A percentile compares a stretch with the other conserved stretches of the same genome.
Conservation (phyloP, 1,284 basidiomycete species). For the Moniliophthora roreri region DNA sequence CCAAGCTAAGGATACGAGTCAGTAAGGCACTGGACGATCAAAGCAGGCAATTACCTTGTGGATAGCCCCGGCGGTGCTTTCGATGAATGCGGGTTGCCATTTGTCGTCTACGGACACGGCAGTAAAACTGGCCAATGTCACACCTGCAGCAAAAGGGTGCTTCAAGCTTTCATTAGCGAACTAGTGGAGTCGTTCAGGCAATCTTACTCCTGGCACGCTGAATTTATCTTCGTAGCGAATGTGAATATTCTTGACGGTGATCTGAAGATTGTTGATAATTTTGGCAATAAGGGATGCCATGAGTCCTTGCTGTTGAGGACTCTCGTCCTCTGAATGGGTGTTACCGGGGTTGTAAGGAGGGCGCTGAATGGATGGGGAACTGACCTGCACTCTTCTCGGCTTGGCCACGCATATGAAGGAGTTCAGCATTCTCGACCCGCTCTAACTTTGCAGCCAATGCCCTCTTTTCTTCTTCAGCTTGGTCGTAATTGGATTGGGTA, state of each 20-base stretch:
- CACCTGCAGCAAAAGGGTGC: slow-evolving; percentile 94
- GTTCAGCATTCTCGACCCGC: slow-evolving; percentile 85
- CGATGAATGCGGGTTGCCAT: slow-evolving; percentile 96
- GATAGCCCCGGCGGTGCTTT: slow-evolving; percentile 85
- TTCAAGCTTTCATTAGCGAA: slow-evolving; percentile 28
- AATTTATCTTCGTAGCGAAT: slow-evolving; percentile 95
- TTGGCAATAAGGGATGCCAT: slow-evolving; percentile 86
- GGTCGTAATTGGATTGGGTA: slow-evolving; percentile 69
- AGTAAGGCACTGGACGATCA: background rate
- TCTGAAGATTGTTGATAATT: slow-evolving; percentile 95
- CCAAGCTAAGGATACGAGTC: slow-evolving; percentile 59
- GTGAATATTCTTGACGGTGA: slow-evolving; percentile 94
- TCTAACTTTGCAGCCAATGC: slow-evolving; percentile 89
- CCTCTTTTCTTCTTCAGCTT: slow-evolving; percentile 83
- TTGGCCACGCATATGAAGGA: slow-evolving; percentile 75
- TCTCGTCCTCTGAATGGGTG: slow-evolving; percentile 44
- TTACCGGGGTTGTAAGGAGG: background rate
- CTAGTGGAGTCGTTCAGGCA: background rate
- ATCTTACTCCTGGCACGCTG: slow-evolving; percentile 85
- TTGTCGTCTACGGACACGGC: slow-evolving; percentile 91
- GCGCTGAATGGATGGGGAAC: slow-evolving; percentile 3
- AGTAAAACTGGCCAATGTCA: slow-evolving; percentile 91
- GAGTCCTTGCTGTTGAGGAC: slow-evolving; percentile 79
- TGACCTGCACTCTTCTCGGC: slow-evolving; percentile 52
- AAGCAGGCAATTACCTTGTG: slow-evolving; percentile 70